Evolutionary conservation across 768 basidiomycete genomes (phyloP).

Genomic region (Rossbeevera mucosa): DNA sequence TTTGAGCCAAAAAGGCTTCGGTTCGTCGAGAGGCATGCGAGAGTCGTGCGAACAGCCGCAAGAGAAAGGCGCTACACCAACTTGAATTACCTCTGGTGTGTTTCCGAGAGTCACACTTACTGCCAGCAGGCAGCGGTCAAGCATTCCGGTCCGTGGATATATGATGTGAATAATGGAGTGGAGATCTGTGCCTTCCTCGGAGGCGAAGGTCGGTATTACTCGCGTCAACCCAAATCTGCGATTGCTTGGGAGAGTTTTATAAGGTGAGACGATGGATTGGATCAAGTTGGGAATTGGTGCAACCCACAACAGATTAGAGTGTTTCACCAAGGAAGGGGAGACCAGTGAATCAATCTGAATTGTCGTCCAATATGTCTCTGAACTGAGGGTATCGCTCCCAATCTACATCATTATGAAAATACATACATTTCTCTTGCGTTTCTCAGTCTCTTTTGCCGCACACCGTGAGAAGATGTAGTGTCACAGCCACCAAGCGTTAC

Average conservation of each 20-base stretch:
- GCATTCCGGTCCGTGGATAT: neutral
- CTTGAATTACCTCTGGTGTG: neutral
- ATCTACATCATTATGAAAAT: too few species aligned
- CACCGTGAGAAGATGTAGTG: neutral
- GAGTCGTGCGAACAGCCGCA: neutral
- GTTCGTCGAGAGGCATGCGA: neutral
- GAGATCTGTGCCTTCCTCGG: neutral
- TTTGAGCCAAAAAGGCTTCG: neutral
- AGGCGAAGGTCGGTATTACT: neutral
- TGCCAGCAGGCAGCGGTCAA: neutral
- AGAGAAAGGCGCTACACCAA: neutral
- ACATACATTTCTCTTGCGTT: too few species aligned
- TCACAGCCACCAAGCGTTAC: slow-evolving; percentile 11
- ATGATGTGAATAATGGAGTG: neutral
- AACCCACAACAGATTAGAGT: neutral
- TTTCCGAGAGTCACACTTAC: too few species aligned
- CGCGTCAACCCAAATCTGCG: neutral
- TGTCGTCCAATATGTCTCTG: neutral
- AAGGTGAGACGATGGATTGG: neutral
- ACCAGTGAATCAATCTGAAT: neutral
- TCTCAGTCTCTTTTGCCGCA: too few species aligned
- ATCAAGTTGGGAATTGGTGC: neutral
- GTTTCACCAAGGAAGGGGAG: neutral
- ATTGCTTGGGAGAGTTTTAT: neutral
- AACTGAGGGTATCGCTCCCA: neutral